Evolutionary conservation across 148 eudicot genomes (phyloP).

Genomic region (Persicaria maculosa): DNA sequence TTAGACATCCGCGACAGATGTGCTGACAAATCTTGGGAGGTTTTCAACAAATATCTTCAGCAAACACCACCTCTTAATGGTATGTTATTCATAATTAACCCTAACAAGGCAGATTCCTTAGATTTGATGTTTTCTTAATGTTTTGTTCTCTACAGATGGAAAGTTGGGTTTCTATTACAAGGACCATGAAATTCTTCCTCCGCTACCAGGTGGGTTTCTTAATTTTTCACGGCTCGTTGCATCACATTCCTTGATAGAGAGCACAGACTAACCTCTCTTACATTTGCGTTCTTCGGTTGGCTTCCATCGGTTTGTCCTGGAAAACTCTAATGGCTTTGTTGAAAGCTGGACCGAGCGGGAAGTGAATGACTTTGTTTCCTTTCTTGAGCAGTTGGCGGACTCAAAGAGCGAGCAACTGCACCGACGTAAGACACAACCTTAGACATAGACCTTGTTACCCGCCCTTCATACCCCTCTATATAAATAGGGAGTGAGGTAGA

Average conservation of each 20-base stretch:
- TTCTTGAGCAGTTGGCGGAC: no score
- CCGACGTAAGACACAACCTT: no score
- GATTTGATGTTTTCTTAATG: neutral
- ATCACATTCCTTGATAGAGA: neutral
- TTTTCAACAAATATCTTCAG: conserved; percentile 53
- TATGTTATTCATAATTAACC: conserved; percentile 18
- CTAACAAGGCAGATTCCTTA: neutral
- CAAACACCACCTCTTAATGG: conserved; percentile 88
- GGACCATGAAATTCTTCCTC: conserved; percentile 90
- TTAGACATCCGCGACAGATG: conserved; percentile 64
- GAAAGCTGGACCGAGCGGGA: conserved; percentile 57
- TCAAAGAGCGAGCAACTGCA: no score
- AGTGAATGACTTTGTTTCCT: conserved; percentile 73
- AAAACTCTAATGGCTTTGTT: conserved; percentile 46
- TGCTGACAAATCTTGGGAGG: conserved; percentile 82
- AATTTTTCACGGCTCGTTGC: neutral
- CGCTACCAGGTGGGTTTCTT: conserved; percentile 57
- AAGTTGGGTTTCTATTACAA: conserved; percentile 92
- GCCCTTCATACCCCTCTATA: no score
- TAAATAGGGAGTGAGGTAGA: no score
- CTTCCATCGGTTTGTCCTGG: conserved; percentile 61
- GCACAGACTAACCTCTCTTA: neutral
- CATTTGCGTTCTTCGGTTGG: conserved; percentile 41
- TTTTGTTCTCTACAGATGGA: conserved; percentile 43
- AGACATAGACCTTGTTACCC: no score